phyloP scores from a whole-genome alignment of 208 protist species.

The Vickermania spadyakhi region DNA sequence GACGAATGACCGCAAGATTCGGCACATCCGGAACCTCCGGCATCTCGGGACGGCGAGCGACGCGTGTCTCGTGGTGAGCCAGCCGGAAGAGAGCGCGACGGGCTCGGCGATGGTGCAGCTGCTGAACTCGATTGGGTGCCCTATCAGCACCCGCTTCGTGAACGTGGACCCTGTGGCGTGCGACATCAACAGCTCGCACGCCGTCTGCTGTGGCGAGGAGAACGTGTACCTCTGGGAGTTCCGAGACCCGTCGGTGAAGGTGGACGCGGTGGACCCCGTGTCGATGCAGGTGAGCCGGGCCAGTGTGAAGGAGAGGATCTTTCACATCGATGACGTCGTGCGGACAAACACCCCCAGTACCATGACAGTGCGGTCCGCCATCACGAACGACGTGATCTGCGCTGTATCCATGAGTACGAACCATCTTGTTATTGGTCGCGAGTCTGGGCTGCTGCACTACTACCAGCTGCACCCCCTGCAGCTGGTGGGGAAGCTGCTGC shows the following conservation, averaged over 20 bases:
- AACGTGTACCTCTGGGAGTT: constrained; percentile 95
- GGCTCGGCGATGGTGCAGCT: constrained; percentile 82
- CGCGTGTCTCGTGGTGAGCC: constrained; percentile 86
- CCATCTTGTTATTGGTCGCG: constrained; percentile 79
- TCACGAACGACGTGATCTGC: constrained; percentile 90
- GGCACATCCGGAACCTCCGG: constrained; percentile 84
- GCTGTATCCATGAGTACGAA: constrained; percentile 74
- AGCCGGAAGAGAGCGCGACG: constrained; percentile 25
- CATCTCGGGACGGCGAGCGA: constrained; percentile 66
- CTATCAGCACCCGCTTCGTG: constrained; percentile 89
- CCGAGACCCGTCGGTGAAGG: constrained; percentile 57
- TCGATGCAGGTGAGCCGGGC: constrained; percentile 71
- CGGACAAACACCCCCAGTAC: constrained; percentile 35
- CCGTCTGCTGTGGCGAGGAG: constrained; percentile 88
- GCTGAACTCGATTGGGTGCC: constrained; percentile 93
- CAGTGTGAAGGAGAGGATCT: constrained; percentile 60
- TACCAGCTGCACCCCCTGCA: constrained; percentile 84
- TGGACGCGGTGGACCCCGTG: constrained; percentile 77
- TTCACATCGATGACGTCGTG: constrained; percentile 91
- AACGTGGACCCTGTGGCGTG: constrained; percentile 85
- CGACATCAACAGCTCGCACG: constrained; percentile 87
- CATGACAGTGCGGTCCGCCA: constrained; percentile 43
- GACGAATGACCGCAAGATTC: constrained; percentile 86
- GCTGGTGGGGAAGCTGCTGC: constrained; percentile 67
- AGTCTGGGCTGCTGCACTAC: constrained; percentile 82